Conservation (phyloP, 257 asterid genomes). For the Penstemon eatonii region DNA sequence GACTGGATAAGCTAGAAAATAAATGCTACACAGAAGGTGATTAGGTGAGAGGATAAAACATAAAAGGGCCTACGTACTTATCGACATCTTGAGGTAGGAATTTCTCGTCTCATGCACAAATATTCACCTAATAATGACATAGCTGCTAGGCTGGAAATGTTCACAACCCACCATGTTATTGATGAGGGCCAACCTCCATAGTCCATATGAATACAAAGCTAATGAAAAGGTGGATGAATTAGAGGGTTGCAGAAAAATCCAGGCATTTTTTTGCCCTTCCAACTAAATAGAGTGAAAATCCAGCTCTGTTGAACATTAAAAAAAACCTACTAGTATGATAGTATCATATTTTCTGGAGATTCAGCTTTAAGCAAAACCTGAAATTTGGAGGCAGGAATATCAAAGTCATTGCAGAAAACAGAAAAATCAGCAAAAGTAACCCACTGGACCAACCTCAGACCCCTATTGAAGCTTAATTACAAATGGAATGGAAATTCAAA, state of each 20-base stretch:
- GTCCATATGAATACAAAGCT: constrained; percentile 33
- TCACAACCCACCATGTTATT: constrained; percentile 89
- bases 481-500: too few species aligned
- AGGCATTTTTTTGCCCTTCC: constrained; percentile 96
- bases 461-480: too few species aligned
- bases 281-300: constrained; percentile 58
- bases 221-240: constrained; percentile 69
- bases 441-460: too few species aligned
- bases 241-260: constrained; percentile 85
- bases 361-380: too few species aligned
- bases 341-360: too few species aligned
- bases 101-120: constrained; percentile 78
- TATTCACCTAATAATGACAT: constrained; percentile 85
- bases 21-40: too few species aligned
- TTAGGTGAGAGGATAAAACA: background rate
- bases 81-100: constrained; percentile 68
- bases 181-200: constrained; percentile 98
- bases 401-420: too few species aligned
- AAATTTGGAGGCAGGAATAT: too few species aligned
- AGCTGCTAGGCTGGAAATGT: constrained; percentile 67
- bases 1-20: too few species aligned
- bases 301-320: constrained; percentile 56
- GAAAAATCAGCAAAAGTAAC: too few species aligned
- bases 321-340: too few species aligned
- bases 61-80: constrained; percentile 54